Evolutionary conservation across 352 stramenopile genomes (phyloP), one percentile per base, ranked within the genome.

Genomic region (Plasmopara muralis): DNA sequence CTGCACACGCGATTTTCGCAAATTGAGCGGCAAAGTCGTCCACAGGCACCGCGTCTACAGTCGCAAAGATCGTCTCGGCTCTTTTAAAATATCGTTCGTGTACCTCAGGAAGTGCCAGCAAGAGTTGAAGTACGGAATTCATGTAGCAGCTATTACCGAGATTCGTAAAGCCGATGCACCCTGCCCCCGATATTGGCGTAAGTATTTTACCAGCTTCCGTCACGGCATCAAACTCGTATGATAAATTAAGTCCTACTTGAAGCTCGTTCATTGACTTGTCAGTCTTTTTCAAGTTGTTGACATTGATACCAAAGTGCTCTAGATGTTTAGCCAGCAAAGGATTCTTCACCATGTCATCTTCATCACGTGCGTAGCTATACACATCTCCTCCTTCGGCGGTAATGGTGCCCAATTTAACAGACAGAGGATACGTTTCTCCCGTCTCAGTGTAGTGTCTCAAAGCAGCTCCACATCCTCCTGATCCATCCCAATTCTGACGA

Each of bases 91-190:
- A 94, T 4, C 84, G 79, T 37, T 63, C 59, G 43, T 89, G 62
- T 13, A 94, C 53, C 48, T 94, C 81, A 0, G 82, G 83, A 1
- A 96, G 64, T 18, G 83, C 68, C 33, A 97, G 64, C 8, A 99
- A 63, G 14, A 98, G 58, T 72, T 99, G 97, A 13, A 98, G 71
- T 42, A 98, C 87, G 42, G 86, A 97, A 66, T 99, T 99, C 77
- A 99, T 93, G 77, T 99, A 99, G 78, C 97, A 99, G 30, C 89
- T 98, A 71, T 99, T 99, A 5, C 97, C 97, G n/a, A 99, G 62
- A 74, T 99, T 99, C 68, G 95, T 94, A 37, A 99, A 92, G 3
- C 97, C 97, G 42, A 98, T 90, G 41, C 89, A 85, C 10, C 91
- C 94, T 5, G 93, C 76, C 20, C 96, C 96, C 1, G 82, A 85